Base-by-base conservation (phyloP, 345 rosid genomes). In the Adansonia digitata region DNA sequence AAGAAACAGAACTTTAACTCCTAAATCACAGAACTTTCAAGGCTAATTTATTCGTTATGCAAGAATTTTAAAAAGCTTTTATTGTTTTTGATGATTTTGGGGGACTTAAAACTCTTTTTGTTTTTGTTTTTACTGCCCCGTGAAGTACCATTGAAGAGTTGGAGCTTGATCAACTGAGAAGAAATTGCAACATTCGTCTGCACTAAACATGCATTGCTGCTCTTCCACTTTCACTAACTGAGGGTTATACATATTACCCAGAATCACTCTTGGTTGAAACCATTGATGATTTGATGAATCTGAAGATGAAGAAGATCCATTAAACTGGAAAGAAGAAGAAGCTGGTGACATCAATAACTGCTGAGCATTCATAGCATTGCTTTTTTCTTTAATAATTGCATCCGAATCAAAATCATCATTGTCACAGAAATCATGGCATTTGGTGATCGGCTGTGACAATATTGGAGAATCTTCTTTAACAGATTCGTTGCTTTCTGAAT, bases 81-180 rank as follows among this genome's bases (percentile, higher is more conserved):
- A 15, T n/a, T 34, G 42, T 12, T 18, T 17, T 17, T 7, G 10
- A 31, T 31, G 64, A 20, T 31, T 31, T 31, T 31, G 1, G 34
- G 34, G 34, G 37, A 14, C 39, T 63, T 63, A 7, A 34, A n/a
- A n/a, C n/a, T n/a, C n/a, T n/a, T n/a, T n/a, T n/a, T n/a, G n/a
- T n/a, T n/a, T 51, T 29, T 31, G 0, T 37, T 20, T 74, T 68
- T 72, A 77, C 43, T 79, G 82, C 75, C 85, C 81, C 2, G 79
- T 71, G 17, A 84, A 80, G 76, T 82, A 84, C 83, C 88, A 87
- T 39, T 88, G 87, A 64, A 87, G 83, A 1, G 86, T 77, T 34
- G 95, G 91, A 69, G 91, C 78, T 57, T 87, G 93, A 79, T 91
- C 90, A 46, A 86, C 88, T 9, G 90, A 86, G 48, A 86, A 82